A percentile compares a stretch with the other conserved stretches of the same genome.
These are phyloP conservation scores for Osmozyma mogii DNA, from an alignment of 805 yeast species.

Conservation along the genomic window DNA sequence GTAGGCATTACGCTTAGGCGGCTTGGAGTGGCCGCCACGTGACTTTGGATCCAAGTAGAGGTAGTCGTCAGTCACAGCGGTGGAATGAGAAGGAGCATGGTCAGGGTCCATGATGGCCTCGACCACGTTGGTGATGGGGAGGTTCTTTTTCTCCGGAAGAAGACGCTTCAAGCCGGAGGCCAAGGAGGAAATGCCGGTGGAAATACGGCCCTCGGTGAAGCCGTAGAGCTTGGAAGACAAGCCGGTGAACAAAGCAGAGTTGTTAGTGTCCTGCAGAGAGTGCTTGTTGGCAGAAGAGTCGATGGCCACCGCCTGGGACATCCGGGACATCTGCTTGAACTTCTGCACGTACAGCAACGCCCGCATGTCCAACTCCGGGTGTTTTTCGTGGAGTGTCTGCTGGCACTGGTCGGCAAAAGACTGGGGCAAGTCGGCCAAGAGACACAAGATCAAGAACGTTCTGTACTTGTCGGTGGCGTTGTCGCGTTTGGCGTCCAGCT, in stretches of 20 bases:
- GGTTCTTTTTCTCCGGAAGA: constrained; percentile 78
- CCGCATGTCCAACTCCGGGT: constrained; percentile 46
- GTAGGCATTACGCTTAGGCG: constrained; percentile 77
- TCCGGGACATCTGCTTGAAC: constrained; percentile 67
- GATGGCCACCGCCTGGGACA: constrained; percentile 21
- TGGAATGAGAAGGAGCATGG: constrained; percentile 52
- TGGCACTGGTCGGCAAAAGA: constrained; percentile 48
- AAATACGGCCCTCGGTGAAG: constrained; percentile 71
- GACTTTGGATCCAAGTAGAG: constrained; percentile 85
- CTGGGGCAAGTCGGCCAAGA: constrained; percentile 37
- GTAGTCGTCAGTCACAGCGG: constrained; percentile 79
- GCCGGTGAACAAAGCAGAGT: constrained; percentile 60
- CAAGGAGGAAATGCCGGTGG: constrained; percentile 85
- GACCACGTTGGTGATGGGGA: constrained; percentile 85
- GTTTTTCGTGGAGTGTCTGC: constrained; percentile 41
- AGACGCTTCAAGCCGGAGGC: constrained; percentile 82
- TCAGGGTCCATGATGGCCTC: constrained; percentile 87
- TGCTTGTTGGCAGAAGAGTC: constrained; percentile 22
- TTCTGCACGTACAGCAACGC: constrained; percentile 70
- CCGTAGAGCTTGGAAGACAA: constrained; percentile 73
- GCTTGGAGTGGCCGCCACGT: constrained; percentile 83
- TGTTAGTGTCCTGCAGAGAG: constrained; percentile 24
- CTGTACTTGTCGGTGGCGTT: constrained; percentile 75
- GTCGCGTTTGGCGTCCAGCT: constrained; percentile 45
- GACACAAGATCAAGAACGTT: constrained; percentile 73